These are phyloP conservation scores for Camellia japonica DNA, from an alignment of 148 eudicot species.

Conservation along the genomic window DNA sequence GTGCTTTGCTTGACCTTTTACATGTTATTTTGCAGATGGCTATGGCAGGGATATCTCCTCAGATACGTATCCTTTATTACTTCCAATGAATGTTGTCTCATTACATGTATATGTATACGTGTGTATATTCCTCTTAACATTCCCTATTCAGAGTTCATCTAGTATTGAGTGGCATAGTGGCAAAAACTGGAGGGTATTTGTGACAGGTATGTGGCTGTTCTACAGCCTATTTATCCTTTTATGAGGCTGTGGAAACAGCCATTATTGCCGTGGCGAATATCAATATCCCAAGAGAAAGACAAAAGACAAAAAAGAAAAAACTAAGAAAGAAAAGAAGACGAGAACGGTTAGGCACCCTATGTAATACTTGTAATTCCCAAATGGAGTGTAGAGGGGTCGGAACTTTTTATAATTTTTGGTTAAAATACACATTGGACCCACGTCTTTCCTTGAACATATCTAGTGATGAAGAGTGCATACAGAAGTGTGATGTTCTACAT, in stretches of 20 bases:
- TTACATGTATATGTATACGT: background rate
- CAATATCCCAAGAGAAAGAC: background rate
- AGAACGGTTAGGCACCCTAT: background rate
- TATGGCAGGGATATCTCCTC: constrained; percentile 86
- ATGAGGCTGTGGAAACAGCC: background rate
- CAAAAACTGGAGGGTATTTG: background rate
- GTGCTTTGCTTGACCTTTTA: constrained; percentile 7
- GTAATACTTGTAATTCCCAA: background rate
- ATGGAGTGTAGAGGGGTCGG: background rate
- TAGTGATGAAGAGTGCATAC: constrained; percentile 92
- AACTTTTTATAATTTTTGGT: background rate
- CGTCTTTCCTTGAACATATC: constrained; percentile 43
- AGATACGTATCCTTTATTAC: constrained; percentile 69
- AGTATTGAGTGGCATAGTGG: background rate
- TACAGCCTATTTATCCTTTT: background rate
- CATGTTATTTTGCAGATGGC: constrained; percentile 50
- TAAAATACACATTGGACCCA: background rate
- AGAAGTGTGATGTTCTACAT: constrained; percentile 82
- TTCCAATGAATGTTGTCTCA: background rate
- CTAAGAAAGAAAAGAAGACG: background rate
- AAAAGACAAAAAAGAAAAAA: background rate
- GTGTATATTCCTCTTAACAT: background rate
- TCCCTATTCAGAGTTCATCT: background rate
- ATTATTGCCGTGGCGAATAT: background rate
- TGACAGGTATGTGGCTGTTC: background rate